A percentile compares a stretch with the other conserved stretches of the same genome.
These are phyloP conservation scores for Sugiyamaella neomexicana DNA, from an alignment of 1,139 yeast genomes.

Conservation along the genomic window DNA sequence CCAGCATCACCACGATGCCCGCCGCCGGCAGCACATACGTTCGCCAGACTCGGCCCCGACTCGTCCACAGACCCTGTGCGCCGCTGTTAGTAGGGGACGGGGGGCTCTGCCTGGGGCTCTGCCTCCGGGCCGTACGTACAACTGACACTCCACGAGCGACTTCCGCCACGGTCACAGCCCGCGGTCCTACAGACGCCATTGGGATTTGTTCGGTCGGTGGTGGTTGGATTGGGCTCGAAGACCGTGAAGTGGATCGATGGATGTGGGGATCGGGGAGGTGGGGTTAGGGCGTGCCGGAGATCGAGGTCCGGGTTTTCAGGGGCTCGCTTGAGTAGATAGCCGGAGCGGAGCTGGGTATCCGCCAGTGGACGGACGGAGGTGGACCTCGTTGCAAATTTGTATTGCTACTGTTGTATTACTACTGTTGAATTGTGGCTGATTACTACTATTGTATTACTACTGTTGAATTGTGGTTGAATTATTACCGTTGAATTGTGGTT, in stretches of 20 bases:
- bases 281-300: neutral
- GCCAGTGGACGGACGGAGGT: neutral
- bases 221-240: no score
- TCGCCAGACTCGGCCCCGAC: constrained; percentile 9
- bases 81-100: constrained; percentile 1
- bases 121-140: neutral
- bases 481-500: no score
- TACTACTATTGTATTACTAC: no score
- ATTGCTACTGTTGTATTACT: no score
- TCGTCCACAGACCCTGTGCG: constrained; percentile 5
- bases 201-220: neutral
- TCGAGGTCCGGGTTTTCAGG: neutral
- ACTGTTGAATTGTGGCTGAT: no score
- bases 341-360: neutral
- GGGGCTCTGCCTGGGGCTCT: neutral
- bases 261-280: neutral
- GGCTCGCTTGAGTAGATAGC: neutral
- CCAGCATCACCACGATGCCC: constrained; percentile 37
- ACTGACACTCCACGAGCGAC: neutral
- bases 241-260: no score
- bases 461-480: no score
- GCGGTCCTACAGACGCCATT: neutral
- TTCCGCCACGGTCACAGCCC: neutral
- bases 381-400: no score
- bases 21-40: constrained; percentile 24